Base-by-base conservation (phyloP, 225 moss, liverwort and hornwort species). In the Pseudoscleropodium purum region DNA sequence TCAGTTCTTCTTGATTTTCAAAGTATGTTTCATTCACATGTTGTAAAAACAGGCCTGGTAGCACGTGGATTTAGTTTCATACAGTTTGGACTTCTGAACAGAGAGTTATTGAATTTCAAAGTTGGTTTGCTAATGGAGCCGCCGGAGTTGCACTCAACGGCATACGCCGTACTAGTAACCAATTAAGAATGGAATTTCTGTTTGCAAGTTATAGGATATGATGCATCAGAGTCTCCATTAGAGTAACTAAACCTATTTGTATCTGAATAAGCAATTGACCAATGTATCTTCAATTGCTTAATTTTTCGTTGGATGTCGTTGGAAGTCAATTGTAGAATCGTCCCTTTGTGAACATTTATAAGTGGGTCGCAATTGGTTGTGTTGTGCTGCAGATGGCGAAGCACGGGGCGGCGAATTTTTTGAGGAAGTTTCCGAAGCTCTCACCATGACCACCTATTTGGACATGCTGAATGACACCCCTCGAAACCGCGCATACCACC, bases 401-500 rank as follows among this genome's bases (percentile, higher is more conserved):
- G 86, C 88, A 79, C 85, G 79, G 87, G 87, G 87, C 65, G 85
- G 83, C 83, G 88, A 78, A 20, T 81, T 85, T 84, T 79, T 73
- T 25, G 92, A 88, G 24, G 90, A 90, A 79, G 89, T 82, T 88
- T 93, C 94, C 41, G 95, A 95, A 85, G 93, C 97, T 52, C 96
- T 97, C 45, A 93, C 91, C 70, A 94, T 94, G 91, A 98, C 98
- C 6, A 94, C 94, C n/a, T 98, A 97, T 86, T 89, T 98, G 91
- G 93, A 98, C 91, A 98, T 98, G 98, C 87, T 98, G 61, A 98
- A 98, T 84, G 97, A 98, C 56, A 67, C 51, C 61, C 70, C 93
- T 86, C 94, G 98, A 31, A 98, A 98, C 86, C 89, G 84, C 64
- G 97, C 96, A 24, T 98, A 95, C 89, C 81, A 92, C 37, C 75